Evolutionary conservation across 495 filamentous ascomycete species (phyloP), one percentile per base, ranked within the genome.

Genomic region (Apodospora peruviana): DNA sequence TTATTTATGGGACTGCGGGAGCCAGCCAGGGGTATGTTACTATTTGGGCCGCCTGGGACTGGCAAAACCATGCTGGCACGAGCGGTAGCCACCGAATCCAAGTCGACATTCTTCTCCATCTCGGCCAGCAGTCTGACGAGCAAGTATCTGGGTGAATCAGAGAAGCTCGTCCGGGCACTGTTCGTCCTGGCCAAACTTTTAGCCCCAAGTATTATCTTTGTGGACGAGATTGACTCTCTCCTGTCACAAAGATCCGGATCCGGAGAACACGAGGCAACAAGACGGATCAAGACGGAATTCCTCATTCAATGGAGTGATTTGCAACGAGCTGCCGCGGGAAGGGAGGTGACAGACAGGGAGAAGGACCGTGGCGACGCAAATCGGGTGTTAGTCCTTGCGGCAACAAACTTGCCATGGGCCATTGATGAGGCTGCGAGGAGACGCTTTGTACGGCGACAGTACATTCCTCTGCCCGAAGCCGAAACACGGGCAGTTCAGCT

Each of bases 61-160:
- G 93, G 93, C 36, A 97, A 99, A 67, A 99, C 93, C 1, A 99
- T 99, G 93, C 77, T 99, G 7, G 93, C 93, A 2, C 77, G 93
- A 44, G 91, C 91, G 18, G 93, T 97, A 3, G 93, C 93, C 2
- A 97, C 94, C 0, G 94, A 97, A 65, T 93, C 87, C 22, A 83
- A 84, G 60, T 95, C 89, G 4, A 96, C 94, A 0, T 99, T 99
- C 69, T 99, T 99, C 68, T 91, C 90, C 24, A 95, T 99, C 32
- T 94, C 88, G 2, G 88, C 93, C 9, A 95, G 88, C 54, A 94
- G 86, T 51, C 72, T 99, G 37, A 97, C 93, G 3, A 91, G 86
- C 43, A 98, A 98, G 74, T 98, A 90, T 71, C 83, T 97, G 36
- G 93, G 93, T 25, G 93, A 99, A 65, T 91, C 86, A 19, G 93